A percentile compares a stretch with the other conserved stretches of the same genome.
These are phyloP conservation scores for Chenopodium album DNA, from an alignment of 148 eudicot species.

Conservation along the genomic window DNA sequence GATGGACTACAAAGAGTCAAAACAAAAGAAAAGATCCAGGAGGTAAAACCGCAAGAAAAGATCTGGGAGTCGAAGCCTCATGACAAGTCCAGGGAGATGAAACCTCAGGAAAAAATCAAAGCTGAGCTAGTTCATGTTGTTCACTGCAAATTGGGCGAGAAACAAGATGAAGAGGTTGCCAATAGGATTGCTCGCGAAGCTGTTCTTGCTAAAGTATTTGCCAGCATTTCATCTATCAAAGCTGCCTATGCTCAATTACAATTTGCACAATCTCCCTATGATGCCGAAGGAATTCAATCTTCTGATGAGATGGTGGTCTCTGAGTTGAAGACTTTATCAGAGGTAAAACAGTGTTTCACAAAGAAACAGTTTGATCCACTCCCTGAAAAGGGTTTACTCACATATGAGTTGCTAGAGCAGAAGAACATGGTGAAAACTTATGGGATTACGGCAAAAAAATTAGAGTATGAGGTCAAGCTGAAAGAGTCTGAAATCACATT, in stretches of 20 bases:
- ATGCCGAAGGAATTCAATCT: slow-evolving; percentile 69
- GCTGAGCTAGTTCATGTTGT: slow-evolving; percentile 31
- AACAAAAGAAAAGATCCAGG: slow-evolving; percentile 34
- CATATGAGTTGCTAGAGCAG: slow-evolving; percentile 74
- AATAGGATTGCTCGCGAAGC: slow-evolving; percentile 48
- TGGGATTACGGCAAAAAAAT: slow-evolving; percentile 58
- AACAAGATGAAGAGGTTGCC: slow-evolving; percentile 43
- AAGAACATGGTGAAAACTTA: slow-evolving; percentile 61
- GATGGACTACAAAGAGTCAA: slow-evolving; percentile 48
- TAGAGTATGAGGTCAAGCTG: slow-evolving; percentile 65
- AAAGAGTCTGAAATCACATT: slow-evolving; percentile 76
- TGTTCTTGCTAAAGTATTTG: slow-evolving; percentile 71
- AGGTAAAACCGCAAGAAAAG: slow-evolving; percentile 33
- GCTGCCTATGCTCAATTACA: slow-evolving; percentile 87
- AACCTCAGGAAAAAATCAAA: slow-evolving; percentile 32
- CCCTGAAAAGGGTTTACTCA: slow-evolving; percentile 56
- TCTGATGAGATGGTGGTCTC: slow-evolving; percentile 66
- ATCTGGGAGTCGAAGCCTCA: background rate
- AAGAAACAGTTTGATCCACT: slow-evolving; percentile 64
- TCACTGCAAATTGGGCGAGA: slow-evolving; percentile 28
- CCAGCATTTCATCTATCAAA: slow-evolving; percentile 71
- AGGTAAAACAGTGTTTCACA: slow-evolving; percentile 62
- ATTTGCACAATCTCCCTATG: slow-evolving; percentile 78
- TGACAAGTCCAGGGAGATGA: slow-evolving; percentile 38
- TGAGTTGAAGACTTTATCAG: slow-evolving; percentile 68